These are phyloP conservation scores for Cryptococcus sp. DNA, from an alignment of 1,284 basidiomycete species.

Conservation along the genomic window DNA sequence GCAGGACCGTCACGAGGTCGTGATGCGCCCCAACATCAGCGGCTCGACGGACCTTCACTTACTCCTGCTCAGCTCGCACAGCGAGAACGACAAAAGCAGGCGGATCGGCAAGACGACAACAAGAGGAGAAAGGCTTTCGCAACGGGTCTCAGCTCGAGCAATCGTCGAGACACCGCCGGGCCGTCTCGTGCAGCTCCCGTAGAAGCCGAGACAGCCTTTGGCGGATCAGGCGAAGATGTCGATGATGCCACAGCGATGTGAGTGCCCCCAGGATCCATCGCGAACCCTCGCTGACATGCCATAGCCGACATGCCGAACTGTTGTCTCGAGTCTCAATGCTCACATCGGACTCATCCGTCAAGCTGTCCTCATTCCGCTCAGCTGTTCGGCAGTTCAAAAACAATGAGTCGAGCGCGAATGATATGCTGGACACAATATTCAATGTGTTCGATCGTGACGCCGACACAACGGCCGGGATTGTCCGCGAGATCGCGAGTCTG, in stretches of 20 bases:
- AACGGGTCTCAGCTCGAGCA: conserved; percentile 63
- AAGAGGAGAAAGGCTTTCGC: conserved; percentile 60
- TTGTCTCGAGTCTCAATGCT: conserved; percentile 68
- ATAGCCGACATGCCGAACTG: conserved; percentile 69
- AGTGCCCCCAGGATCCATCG: conserved; percentile 12
- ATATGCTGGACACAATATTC: conserved; percentile 84
- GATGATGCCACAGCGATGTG: conserved; percentile 48
- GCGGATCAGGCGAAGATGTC: conserved; percentile 48
- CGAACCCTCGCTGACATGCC: neutral
- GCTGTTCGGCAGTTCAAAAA: conserved; percentile 77
- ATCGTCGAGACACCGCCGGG: conserved; percentile 23
- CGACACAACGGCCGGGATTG: conserved; percentile 73
- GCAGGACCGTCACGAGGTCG: conserved; percentile 13
- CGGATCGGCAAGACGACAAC: conserved; percentile 46
- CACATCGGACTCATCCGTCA: conserved; percentile 69
- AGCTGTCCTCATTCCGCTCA: conserved; percentile 73
- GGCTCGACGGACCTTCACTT: conserved; percentile 37
- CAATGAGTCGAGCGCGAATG: conserved; percentile 76
- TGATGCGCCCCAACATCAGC: conserved; percentile 34
- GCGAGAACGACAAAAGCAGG: conserved; percentile 38
- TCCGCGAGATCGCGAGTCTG: conserved; percentile 75
- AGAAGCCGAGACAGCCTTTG: conserved; percentile 16
- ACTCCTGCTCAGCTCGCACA: conserved; percentile 46
- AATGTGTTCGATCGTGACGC: conserved; percentile 76
- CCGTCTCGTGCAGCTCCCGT: conserved; percentile 6